phyloP scores from a whole-genome alignment of 306 rosid genomes.

The Trifolium fragiferum region DNA sequence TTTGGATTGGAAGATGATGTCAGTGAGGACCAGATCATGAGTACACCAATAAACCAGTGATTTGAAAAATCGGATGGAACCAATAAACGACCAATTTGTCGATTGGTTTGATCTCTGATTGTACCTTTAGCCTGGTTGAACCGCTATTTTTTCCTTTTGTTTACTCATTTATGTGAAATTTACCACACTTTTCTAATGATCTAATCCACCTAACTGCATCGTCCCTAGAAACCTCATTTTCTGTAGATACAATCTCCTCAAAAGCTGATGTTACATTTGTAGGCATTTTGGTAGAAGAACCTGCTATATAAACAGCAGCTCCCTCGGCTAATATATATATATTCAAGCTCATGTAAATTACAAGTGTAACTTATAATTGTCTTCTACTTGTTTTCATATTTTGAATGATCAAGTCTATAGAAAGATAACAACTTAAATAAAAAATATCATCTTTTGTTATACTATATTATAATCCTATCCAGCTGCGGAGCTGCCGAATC shows the following conservation, averaged over 20 bases:
- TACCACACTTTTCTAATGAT: conserved; percentile 70
- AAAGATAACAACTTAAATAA: no score
- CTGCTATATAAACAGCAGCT: conserved; percentile 84
- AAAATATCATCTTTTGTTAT: no score
- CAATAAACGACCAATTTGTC: neutral
- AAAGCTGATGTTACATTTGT: conserved; percentile 78
- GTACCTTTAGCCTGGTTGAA: neutral
- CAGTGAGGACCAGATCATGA: conserved; percentile 41
- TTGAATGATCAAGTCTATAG: no score
- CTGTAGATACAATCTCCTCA: conserved; percentile 71
- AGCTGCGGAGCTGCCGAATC: no score
- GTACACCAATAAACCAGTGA: neutral
- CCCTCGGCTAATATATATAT: conserved; percentile 54
- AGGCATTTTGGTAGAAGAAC: conserved; percentile 94
- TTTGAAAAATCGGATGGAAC: neutral
- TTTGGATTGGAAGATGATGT: conserved; percentile 38
- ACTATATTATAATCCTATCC: no score
- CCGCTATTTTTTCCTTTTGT: neutral
- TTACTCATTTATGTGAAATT: conserved; percentile 50
- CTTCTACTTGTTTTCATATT: no score
- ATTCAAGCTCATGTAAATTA: no score
- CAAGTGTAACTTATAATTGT: no score
- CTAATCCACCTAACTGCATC: conserved; percentile 76
- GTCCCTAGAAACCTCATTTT: conserved; percentile 68
- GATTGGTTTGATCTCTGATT: neutral